A percentile compares a stretch with the other conserved stretches of the same genome.
Evolutionary conservation across 306 rosid genomes (phyloP).

Genomic region (Purshia tridentata): DNA sequence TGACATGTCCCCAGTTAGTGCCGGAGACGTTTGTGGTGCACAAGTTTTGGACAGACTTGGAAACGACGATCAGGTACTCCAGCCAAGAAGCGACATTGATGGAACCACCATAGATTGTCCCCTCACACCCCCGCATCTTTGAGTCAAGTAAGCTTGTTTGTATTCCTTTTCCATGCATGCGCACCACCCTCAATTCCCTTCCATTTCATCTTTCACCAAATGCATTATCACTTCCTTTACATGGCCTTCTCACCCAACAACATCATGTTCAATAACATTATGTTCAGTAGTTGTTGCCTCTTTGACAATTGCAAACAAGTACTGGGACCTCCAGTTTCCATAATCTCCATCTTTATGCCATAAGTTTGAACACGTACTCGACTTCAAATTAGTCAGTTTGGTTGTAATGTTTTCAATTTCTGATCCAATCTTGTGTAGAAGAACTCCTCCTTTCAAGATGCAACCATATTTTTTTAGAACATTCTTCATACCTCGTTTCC

Average conservation of each 20-base stretch:
- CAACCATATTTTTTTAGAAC: constrained; percentile 27
- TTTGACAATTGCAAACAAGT: not conserved
- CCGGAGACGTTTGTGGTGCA: no score
- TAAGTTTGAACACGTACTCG: constrained; percentile 32
- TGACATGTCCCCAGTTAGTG: no score
- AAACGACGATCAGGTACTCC: no score
- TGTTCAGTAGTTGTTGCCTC: constrained; percentile 8
- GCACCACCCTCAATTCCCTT: no score
- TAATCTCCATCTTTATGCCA: constrained; percentile 24
- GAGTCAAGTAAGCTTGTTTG: no score
- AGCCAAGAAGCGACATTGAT: no score
- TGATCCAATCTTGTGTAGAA: constrained; percentile 31
- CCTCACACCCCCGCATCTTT: no score
- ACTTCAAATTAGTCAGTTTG: constrained; percentile 33
- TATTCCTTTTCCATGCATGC: no score
- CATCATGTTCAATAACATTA: constrained; percentile 5
- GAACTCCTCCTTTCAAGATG: not conserved
- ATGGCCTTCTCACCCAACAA: constrained; percentile 5
- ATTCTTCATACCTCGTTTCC: not conserved
- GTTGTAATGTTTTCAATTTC: constrained; percentile 25
- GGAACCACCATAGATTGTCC: no score
- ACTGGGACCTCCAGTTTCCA: not conserved
- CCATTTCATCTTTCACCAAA: not conserved
- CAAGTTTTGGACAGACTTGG: no score
- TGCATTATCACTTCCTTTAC: not conserved